A percentile compares a stretch with the other conserved stretches of the same genome.
phyloP scores from a whole-genome alignment of 1,139 yeast genomes.

The Hyphopichia khmerensis region DNA sequence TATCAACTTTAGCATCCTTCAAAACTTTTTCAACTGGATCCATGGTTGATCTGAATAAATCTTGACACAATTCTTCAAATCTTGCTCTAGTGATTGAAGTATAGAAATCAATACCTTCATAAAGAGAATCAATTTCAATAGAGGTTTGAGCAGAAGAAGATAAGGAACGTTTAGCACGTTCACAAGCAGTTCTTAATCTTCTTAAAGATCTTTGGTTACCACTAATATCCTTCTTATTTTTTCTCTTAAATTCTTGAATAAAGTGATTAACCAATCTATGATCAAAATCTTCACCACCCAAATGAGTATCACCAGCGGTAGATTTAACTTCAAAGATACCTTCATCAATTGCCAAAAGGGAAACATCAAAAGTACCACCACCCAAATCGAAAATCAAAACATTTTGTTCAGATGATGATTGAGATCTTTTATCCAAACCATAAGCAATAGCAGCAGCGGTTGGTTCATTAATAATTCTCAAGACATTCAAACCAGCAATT shows the following conservation, averaged over 20 bases:
- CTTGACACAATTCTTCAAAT: constrained; percentile 41
- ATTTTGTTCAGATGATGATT: constrained; percentile 61
- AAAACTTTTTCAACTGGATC: constrained; percentile 42
- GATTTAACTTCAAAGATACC: constrained; percentile 97
- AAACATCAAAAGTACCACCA: constrained; percentile 99
- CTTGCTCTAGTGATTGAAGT: constrained; percentile 42
- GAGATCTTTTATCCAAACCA: constrained; percentile 70
- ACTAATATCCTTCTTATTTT: constrained; percentile 37
- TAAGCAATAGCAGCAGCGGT: constrained; percentile 66
- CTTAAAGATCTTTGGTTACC: constrained; percentile 40
- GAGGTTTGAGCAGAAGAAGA: constrained; percentile 40
- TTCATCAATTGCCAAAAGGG: constrained; percentile 86
- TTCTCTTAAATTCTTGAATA: constrained; percentile 37
- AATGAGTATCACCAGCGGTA: constrained; percentile 97
- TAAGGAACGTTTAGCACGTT: constrained; percentile 41
- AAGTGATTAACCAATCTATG: constrained; percentile 38
- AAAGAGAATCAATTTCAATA: constrained; percentile 38
- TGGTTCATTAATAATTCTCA: constrained; percentile 62
- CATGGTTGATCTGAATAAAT: constrained; percentile 38
- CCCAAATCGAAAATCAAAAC: constrained; percentile 93
- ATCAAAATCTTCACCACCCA: constrained; percentile 83
- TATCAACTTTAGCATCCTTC: constrained; percentile 40
- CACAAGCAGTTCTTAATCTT: constrained; percentile 44
- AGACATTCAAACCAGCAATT: constrained; percentile 59
- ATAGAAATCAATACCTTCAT: constrained; percentile 40